A percentile compares a stretch with the other conserved stretches of the same genome.
These are phyloP conservation scores for Carex pumila DNA, from an alignment of 176 grass and related monocot species.

Conservation along the genomic window DNA sequence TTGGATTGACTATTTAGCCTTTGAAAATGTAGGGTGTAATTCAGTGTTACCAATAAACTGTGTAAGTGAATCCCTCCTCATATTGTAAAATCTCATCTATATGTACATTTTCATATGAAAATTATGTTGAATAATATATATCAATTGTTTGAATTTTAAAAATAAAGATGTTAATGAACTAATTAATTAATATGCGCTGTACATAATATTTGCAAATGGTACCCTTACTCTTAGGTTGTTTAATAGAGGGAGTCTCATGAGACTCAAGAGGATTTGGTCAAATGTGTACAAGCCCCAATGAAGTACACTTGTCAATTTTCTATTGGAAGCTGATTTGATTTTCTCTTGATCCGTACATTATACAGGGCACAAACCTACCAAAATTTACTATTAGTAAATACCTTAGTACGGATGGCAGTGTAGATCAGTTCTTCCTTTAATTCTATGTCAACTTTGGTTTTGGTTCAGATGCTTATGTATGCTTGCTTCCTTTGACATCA, in stretches of 20 bases:
- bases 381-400: constrained; percentile 10
- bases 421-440: background rate
- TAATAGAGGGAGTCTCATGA: background rate
- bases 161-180: no score
- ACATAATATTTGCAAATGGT: no score
- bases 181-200: no score
- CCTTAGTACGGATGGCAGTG: constrained; percentile 9
- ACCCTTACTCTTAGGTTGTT: no score
- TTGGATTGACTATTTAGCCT: no score
- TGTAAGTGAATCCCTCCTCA: no score
- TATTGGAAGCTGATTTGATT: background rate
- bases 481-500: background rate
- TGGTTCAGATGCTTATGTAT: background rate
- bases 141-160: no score
- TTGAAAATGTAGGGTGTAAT: no score
- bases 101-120: no score
- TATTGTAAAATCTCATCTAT: no score
- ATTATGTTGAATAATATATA: no score
- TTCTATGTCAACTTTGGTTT: background rate
- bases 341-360: background rate
- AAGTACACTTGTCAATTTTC: background rate
- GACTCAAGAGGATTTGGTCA: background rate
- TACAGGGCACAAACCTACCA: constrained; percentile 6
- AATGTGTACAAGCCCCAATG: background rate
- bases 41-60: no score